These are phyloP conservation scores for Coemansia reversa DNA, from an alignment of 192 early-diverging fungal genomes.

Conservation along the genomic window DNA sequence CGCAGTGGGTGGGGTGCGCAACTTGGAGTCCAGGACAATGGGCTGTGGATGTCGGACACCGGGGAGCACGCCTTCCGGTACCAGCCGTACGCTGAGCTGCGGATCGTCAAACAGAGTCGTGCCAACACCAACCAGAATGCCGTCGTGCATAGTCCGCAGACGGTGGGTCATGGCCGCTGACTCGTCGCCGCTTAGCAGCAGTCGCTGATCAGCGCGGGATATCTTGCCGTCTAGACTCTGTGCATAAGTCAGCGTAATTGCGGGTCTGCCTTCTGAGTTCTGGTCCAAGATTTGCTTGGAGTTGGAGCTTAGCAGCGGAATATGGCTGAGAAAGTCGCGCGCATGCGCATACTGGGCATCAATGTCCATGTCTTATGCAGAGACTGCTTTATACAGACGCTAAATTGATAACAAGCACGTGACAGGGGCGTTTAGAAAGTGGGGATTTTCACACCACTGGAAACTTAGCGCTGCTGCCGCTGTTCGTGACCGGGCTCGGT, in stretches of 20 bases:
- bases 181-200: conserved; percentile 70
- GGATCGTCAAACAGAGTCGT: conserved; percentile 83
- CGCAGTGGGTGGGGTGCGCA: conserved; percentile 62
- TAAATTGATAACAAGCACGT: no score
- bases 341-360: conserved; percentile 17
- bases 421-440: no score
- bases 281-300: neutral
- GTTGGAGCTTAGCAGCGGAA: conserved; percentile 6
- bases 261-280: conserved; percentile 18
- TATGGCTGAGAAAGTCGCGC: conserved; percentile 9
- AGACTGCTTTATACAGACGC: no score
- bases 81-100: conserved; percentile 53
- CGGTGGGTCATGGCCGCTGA: conserved; percentile 82
- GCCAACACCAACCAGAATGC: conserved; percentile 82
- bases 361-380: neutral
- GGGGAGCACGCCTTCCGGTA: conserved; percentile 9
- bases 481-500: no score
- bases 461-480: no score
- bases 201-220: conserved; percentile 52
- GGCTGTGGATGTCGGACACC: conserved; percentile 61
- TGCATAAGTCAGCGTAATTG: conserved; percentile 84
- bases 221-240: conserved; percentile 89
- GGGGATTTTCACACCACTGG: no score
- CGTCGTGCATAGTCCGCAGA: conserved; percentile 71
- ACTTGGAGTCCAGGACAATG: conserved; percentile 71